Conservation (phyloP, 2,329 filamentous ascomycete species). For the Rhytidhysteron rufulum region DNA sequence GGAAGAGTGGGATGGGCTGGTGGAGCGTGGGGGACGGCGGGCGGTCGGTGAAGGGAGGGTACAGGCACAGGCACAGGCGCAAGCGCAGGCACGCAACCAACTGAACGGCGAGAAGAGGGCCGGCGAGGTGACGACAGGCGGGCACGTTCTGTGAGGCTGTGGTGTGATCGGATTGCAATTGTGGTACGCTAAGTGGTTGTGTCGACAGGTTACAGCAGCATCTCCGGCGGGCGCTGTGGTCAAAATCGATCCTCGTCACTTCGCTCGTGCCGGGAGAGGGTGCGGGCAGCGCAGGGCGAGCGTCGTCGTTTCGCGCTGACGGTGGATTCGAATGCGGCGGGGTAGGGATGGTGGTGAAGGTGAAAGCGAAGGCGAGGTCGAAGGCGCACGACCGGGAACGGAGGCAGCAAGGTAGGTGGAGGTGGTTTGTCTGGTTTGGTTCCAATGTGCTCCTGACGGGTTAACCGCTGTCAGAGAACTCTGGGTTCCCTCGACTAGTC, state of each 20-base stretch:
- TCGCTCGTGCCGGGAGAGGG: no score
- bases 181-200: background rate
- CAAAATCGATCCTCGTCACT: no score
- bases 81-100: no score
- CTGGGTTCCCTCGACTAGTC: slow-evolving; percentile 29
- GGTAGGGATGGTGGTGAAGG: background rate
- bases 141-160: background rate
- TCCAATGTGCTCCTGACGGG: slow-evolving; percentile 1
- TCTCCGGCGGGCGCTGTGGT: no score
- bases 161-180: background rate
- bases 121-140: background rate
- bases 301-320: background rate
- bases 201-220: slow-evolving; percentile 1
- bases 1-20: background rate
- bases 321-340: background rate
- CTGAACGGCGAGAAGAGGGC: background rate
- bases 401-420: slow-evolving; percentile 9
- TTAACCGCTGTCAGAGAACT: slow-evolving; percentile 37
- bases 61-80: no score
- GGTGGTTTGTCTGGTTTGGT: background rate
- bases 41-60: background rate
- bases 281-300: background rate
- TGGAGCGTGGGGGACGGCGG: background rate
- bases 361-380: slow-evolving; percentile 2
- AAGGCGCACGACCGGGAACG: slow-evolving; percentile 15